Evolutionary conservation across 495 filamentous ascomycete genomes (phyloP).

Genomic region (Podospora bellae-mahoneyi): DNA sequence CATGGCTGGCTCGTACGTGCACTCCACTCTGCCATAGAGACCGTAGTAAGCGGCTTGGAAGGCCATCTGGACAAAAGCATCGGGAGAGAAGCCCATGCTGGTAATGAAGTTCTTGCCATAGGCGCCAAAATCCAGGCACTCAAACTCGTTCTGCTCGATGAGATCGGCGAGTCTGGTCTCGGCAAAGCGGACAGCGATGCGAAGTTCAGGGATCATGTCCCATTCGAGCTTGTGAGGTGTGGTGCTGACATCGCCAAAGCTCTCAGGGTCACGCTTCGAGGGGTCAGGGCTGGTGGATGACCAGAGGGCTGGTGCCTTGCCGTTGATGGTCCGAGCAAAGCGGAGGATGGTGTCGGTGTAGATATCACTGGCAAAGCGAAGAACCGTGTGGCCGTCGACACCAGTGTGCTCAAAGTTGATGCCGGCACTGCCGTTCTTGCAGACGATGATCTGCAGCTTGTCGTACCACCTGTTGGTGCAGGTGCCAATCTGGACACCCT

Average conservation of each 20-base stretch:
- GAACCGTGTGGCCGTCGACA: conserved; percentile 94
- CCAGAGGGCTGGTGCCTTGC: conserved; percentile 88
- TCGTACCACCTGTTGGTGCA: conserved; percentile 99
- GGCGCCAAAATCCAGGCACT: conserved; percentile 80
- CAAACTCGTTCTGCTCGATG: conserved; percentile 94
- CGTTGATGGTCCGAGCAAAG: conserved; percentile 94
- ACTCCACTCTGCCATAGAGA: conserved; percentile 89
- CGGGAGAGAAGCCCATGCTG: conserved; percentile 91
- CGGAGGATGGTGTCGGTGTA: conserved; percentile 98
- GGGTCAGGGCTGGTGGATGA: conserved; percentile 88
- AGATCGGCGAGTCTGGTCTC: conserved; percentile 93
- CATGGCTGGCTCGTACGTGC: conserved; percentile 97
- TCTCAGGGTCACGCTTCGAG: conserved; percentile 85
- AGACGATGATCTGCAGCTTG: conserved; percentile 98
- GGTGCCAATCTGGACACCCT: conserved; percentile 92
- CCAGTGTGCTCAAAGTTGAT: conserved; percentile 99
- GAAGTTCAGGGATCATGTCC: conserved; percentile 93
- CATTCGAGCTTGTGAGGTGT: conserved; percentile 96
- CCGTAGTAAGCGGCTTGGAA: conserved; percentile 99
- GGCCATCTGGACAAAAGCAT: conserved; percentile 98
- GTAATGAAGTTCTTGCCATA: conserved; percentile 99
- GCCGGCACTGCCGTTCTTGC: conserved; percentile 95
- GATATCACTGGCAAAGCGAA: conserved; percentile 91
- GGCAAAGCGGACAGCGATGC: conserved; percentile 87
- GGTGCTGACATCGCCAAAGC: conserved; percentile 91